A percentile compares a stretch with the other conserved stretches of the same genome.
Evolutionary conservation across 73 alveolate genomes (phyloP).

Genomic region (Paraurostyla sp.): DNA sequence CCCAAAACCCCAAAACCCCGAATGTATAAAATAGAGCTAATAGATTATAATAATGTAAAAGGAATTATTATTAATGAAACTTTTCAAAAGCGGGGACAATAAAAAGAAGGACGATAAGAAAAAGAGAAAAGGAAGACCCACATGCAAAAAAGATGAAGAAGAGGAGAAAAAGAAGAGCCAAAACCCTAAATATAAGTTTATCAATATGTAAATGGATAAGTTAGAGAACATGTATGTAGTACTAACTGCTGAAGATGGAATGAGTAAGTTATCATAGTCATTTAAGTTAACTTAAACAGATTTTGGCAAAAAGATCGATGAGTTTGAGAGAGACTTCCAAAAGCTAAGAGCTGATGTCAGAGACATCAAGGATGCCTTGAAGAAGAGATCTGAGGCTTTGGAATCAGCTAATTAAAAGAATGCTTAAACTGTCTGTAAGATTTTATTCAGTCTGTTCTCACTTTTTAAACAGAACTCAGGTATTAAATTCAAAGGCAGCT

Average conservation of each 20-base stretch:
- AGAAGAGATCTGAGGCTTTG: not conserved
- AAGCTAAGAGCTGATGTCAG: slow-evolving; percentile 8
- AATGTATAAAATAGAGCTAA: not conserved
- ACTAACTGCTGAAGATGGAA: slow-evolving; percentile 58
- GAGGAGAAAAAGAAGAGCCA: not conserved
- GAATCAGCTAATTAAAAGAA: not conserved
- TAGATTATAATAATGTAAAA: slow-evolving; percentile 14
- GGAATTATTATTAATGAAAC: slow-evolving; percentile 2
- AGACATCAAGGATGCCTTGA: not conserved
- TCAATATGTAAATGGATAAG: slow-evolving; percentile 24
- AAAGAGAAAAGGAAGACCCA: slow-evolving; percentile 36
- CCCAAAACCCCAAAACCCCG: slow-evolving; percentile 63
- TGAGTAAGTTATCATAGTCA: slow-evolving; percentile 20
- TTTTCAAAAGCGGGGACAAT: not conserved
- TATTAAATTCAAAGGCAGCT: slow-evolving; percentile 24
- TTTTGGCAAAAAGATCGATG: slow-evolving; percentile 37
- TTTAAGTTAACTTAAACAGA: not conserved
- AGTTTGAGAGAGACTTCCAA: slow-evolving; percentile 49
- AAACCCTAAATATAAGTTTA: slow-evolving; percentile 34
- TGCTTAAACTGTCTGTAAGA: slow-evolving; percentile 11
- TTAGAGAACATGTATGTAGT: slow-evolving; percentile 45
- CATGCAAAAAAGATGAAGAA: slow-evolving; percentile 55
- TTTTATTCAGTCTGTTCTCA: not conserved
- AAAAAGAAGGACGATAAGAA: slow-evolving; percentile 2
- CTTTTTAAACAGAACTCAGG: not conserved